Evolutionary conservation across 1,284 basidiomycete genomes (phyloP).

Genomic region (Xerocomus minutiporus): DNA sequence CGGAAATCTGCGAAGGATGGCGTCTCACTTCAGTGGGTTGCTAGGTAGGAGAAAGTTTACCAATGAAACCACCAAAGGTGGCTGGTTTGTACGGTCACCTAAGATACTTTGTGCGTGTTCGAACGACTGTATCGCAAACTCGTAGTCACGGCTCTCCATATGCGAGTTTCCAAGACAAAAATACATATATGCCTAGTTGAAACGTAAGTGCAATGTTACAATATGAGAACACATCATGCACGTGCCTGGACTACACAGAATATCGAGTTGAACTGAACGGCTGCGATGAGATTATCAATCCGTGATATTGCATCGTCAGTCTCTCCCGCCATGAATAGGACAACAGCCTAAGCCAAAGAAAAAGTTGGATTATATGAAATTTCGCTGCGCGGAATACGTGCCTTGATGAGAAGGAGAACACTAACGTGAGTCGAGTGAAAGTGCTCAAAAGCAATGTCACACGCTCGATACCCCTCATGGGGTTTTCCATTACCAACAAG

Average conservation of each 20-base stretch:
- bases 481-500: too few species aligned
- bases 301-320: constrained; percentile 2
- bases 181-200: neutral
- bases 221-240: neutral
- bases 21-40: neutral
- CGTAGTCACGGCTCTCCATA: neutral
- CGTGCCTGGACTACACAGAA: neutral
- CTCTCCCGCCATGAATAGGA: constrained; percentile 5
- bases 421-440: too few species aligned
- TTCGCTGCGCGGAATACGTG: neutral
- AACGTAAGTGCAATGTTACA: neutral
- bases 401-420: too few species aligned
- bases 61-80: neutral
- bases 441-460: too few species aligned
- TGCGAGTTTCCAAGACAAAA: neutral
- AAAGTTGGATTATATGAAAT: too few species aligned
- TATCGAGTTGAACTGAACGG: neutral
- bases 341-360: neutral
- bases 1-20: neutral
- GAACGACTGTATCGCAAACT: constrained; percentile 2
- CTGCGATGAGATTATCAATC: constrained; percentile 1
- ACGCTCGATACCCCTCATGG: too few species aligned
- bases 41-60: neutral
- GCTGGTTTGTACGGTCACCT: neutral
- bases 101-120: neutral